Base-by-base conservation (phyloP, 345 rosid genomes). In the Lagerstroemia speciosa region DNA sequence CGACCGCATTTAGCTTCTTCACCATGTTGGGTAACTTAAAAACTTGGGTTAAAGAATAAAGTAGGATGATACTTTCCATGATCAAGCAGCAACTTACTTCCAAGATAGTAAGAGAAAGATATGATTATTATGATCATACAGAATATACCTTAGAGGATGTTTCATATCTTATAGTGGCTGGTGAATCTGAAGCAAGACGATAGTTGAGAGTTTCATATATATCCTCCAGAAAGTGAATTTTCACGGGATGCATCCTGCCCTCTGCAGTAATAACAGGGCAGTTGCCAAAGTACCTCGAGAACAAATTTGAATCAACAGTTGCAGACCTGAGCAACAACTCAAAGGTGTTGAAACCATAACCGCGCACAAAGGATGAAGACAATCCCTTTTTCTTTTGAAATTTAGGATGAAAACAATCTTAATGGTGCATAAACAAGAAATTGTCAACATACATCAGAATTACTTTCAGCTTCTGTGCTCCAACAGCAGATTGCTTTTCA, bases 171-270 rank as follows among this genome's bases (percentile, higher is more conserved):
- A 90, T 74, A 57, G 88, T 83, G 67, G 93, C 97, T 62, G 88
- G 86, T 71, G 97, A 90, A 87, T 93, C 98, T 74, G 90, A 86
- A 72, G 93, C 87, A 70, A 90, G 83, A 69, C 48, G 85, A 70
- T 93, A 93, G 41, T 68, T 75, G 64, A 83, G 83, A 8, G 79
- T 83, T 75, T 93, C 97, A 80, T 88, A 90, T 71, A 87, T 76
- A 70, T 93, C 96, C 85, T 93, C 98, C 33, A 93, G 90, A 81
- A 83, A 93, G 78, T 80, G 85, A 50, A 80, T 76, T 31, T 83
- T 81, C 83, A 90, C 98, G 4, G 93, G 92, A 80, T 93, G 95
- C 55, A 93, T 90, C 67, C 97, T 83, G 71, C 97, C 98, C 78
- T 84, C 79, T 45, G 97, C 97, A 75, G 89, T 82, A 66, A 93